phyloP scores from a whole-genome alignment of 2,329 filamentous ascomycete species.

The Clarireedia monteithiana region DNA sequence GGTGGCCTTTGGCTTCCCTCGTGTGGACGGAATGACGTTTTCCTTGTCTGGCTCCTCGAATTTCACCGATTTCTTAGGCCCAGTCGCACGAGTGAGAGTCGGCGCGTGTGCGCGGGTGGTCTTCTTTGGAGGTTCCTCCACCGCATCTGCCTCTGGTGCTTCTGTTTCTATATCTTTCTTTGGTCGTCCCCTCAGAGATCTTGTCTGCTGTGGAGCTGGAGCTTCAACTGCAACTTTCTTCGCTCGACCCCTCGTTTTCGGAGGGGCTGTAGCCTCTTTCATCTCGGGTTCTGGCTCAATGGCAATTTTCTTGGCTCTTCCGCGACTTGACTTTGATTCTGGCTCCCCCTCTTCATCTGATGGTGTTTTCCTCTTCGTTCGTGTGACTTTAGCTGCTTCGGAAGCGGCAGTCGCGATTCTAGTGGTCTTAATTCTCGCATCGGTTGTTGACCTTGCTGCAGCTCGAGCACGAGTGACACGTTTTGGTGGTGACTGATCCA shows the following conservation, averaged over 20 bases:
- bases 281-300: slow-evolving; percentile 21
- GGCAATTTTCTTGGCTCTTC: slow-evolving; percentile 38
- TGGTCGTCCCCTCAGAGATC: slow-evolving; percentile 21
- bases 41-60: slow-evolving; percentile 58
- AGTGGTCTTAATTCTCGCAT: slow-evolving; percentile 35
- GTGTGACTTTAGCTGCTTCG: slow-evolving; percentile 31
- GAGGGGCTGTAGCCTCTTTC: slow-evolving; percentile 18
- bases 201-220: slow-evolving; percentile 15
- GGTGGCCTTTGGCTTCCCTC: slow-evolving; percentile 31
- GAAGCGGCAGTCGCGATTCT: slow-evolving; percentile 42
- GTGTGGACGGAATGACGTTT: slow-evolving; percentile 42
- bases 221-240: slow-evolving; percentile 31
- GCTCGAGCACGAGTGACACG: slow-evolving; percentile 47
- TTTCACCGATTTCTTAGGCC: slow-evolving; percentile 52
- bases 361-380: slow-evolving; percentile 46
- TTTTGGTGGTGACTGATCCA: slow-evolving; percentile 50
- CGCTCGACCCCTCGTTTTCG: slow-evolving; percentile 37
- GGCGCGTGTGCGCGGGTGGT: slow-evolving; percentile 31
- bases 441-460: slow-evolving; percentile 33
- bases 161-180: slow-evolving; percentile 23
- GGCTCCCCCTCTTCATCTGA: slow-evolving; percentile 34
- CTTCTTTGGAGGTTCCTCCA: slow-evolving; percentile 33
- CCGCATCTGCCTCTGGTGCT: slow-evolving; percentile 17
- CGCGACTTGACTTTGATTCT: slow-evolving; percentile 36
- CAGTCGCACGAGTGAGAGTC: slow-evolving; percentile 35